Base-by-base conservation (phyloP, 768 basidiomycete species). In the Termitomyces sp. region DNA sequence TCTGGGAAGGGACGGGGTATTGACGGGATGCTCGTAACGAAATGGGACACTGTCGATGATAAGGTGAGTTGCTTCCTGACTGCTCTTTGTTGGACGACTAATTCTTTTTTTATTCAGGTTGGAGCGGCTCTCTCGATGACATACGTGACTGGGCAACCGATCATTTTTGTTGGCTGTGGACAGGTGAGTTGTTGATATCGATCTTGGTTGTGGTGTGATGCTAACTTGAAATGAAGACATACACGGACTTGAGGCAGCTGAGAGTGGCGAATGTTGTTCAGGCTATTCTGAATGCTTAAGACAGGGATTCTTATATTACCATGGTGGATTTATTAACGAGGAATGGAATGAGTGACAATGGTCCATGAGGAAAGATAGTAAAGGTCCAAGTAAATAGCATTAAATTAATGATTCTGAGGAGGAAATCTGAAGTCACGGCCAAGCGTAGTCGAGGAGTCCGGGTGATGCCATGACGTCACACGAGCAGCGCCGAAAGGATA, bases 91-190 rank as follows among this genome's bases (percentile, higher is more conserved):
- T 25, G 25, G 25, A 25, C 29, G 51, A 20, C 47, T 50, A 14
- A 47, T 11, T 54, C 46, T 37, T 50, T 49, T 63, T 11, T 8
- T 25, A 40, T 60, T 2, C 69, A 97, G 96, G 96, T 99, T 55
- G 97, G 97, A 40, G 97, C 97, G 7, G 97, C 97, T 9, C 81
- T 99, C 56, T 97, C 94, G 3, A 98, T 99, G 97, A 97, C 96
- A 55, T 98, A 97, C 74, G 94, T 98, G 58, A 98, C 97, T 2
- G 96, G 97, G 29, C 96, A 98, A 71, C 96, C 97, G 17, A 98
- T 99, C 76, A 82, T 98, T 29, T 99, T 99, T 72, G 94, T 99
- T 65, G 97, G 97, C 7, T 97, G 94, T 69, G 97, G 97, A 42
- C 95, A 96, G 89, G 92, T 93, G 65, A 71, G 52, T 31, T 60